Base-by-base conservation (phyloP, 2,329 filamentous ascomycete genomes). In the Cytospora piceae region DNA sequence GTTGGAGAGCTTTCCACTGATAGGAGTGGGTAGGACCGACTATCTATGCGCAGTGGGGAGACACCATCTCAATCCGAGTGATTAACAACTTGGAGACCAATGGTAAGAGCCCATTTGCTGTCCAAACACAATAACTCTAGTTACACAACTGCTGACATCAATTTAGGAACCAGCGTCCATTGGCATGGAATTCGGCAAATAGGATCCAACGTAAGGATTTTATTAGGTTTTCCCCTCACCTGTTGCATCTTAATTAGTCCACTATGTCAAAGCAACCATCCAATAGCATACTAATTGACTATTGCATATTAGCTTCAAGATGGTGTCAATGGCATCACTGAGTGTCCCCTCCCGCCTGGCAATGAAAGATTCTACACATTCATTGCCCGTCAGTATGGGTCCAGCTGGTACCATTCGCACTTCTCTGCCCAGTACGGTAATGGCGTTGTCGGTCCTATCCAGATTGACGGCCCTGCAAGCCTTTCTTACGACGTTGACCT, bases 61-160 rank as follows among this genome's bases (percentile, higher is more conserved):
- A 85, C 67, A 74, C 68, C 8, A 75, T 84, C 39, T 76, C 88
- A 57, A 83, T 91, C 58, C 86, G 85, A 29, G 84, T 91, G 64
- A 82, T 85, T 75, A 93, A 93, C 74, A 81, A 85, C n/a, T 82
- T 91, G 2, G 80, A 80, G 17, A 75, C 72, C 37, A 80, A 79
- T 68, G 75, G 75, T 77, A 65, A 52, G 73, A 64, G 4, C 22
- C 4, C 1, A 5, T 24, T 8, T 22, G n/a, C 3, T 14, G 3
- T 49, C 4, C 9, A 4, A 34, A 14, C n/a, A 24, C n/a, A 12
- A 20, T 27, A 17, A 7, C 46, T 49, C 12, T 12, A 0, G 4
- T 37, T 12, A 22, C 20, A 34, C 29, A n/a, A 49, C 54, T 24
- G 39, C 54, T 68, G 34, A 70, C 56, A 20, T 54, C 4, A 49